Percentiles rank a stretch among this genome's conserved stretches.
phyloP scores from a whole-genome alignment of 179 eudicot genomes.

The Sideroxylon spinosum region DNA sequence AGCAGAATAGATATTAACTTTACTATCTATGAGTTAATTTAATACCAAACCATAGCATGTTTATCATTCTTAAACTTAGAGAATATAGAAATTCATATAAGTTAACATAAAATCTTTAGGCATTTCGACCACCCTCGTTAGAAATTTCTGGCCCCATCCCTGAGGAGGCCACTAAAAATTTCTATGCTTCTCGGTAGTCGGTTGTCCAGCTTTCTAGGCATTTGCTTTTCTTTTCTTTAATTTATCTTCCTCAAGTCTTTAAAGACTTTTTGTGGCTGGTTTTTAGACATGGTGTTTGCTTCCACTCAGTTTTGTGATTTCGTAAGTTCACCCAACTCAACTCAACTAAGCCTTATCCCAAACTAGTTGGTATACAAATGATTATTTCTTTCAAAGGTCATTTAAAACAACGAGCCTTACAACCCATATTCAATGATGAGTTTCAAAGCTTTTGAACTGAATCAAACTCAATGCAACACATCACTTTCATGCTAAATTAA shows the following conservation, averaged over 20 bases:
- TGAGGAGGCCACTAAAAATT: neutral
- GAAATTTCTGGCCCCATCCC: too few species aligned
- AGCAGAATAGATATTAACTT: too few species aligned
- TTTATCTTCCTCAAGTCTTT: neutral
- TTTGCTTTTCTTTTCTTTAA: neutral
- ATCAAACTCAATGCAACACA: slow-evolving; percentile 4
- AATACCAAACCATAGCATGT: too few species aligned
- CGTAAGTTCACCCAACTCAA: neutral
- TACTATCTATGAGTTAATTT: too few species aligned
- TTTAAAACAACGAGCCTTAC: neutral
- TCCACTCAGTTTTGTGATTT: neutral
- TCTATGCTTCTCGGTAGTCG: neutral
- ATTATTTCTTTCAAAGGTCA: neutral
- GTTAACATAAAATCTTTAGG: too few species aligned
- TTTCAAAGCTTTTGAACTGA: slow-evolving; percentile 1
- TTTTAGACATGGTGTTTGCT: neutral
- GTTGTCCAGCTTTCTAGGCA: slow-evolving; percentile 3
- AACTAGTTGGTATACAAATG: neutral
- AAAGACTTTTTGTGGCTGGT: neutral
- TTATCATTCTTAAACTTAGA: too few species aligned
- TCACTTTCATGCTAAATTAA: slow-evolving; percentile 9
- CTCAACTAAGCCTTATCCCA: too few species aligned
- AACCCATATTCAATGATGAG: neutral
- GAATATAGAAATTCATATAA: too few species aligned
- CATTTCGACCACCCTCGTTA: too few species aligned